A percentile compares a stretch with the other conserved stretches of the same genome.
Conservation (phyloP, 495 filamentous ascomycete species). For the Penicillium waksmanii region DNA sequence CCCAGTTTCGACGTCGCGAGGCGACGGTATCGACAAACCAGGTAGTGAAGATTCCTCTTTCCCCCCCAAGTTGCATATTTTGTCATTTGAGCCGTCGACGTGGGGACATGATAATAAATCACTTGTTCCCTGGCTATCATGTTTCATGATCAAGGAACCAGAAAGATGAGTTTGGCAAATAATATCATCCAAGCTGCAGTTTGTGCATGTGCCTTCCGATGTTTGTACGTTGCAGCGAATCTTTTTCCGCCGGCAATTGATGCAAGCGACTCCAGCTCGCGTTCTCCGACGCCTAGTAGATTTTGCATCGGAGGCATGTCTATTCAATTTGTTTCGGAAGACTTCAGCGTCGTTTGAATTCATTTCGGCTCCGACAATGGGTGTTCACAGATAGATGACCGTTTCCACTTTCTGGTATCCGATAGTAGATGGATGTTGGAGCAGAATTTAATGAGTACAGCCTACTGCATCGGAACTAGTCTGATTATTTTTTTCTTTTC, state of each 20-base stretch:
- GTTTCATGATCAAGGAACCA: not conserved
- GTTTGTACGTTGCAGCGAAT: not conserved
- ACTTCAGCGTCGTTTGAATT: not conserved
- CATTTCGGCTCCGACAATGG: not conserved
- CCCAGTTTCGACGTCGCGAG: not conserved
- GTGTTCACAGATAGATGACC: not conserved
- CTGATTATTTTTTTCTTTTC: not conserved
- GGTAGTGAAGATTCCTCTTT: not conserved
- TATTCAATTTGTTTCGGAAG: not conserved
- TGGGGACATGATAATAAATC: slow-evolving; percentile 1
- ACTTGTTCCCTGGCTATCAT: not conserved
- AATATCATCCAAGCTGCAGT: slow-evolving; percentile 1
- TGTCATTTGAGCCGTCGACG: not conserved
- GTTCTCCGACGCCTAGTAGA: not conserved
- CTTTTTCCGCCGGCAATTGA: slow-evolving; percentile 3
- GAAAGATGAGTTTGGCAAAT: not conserved
- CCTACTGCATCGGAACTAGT: not conserved
- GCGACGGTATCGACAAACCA: not conserved
- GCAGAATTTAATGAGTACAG: not conserved
- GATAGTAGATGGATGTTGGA: not conserved
- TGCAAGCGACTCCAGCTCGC: not conserved
- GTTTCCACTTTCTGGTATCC: not conserved
- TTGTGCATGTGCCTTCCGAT: slow-evolving; percentile 2
- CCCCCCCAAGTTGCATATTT: not conserved
- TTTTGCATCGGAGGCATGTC: not conserved